These are phyloP conservation scores for Rhizophora apiculata DNA, from an alignment of 345 rosid genomes.

Conservation along the genomic window DNA sequence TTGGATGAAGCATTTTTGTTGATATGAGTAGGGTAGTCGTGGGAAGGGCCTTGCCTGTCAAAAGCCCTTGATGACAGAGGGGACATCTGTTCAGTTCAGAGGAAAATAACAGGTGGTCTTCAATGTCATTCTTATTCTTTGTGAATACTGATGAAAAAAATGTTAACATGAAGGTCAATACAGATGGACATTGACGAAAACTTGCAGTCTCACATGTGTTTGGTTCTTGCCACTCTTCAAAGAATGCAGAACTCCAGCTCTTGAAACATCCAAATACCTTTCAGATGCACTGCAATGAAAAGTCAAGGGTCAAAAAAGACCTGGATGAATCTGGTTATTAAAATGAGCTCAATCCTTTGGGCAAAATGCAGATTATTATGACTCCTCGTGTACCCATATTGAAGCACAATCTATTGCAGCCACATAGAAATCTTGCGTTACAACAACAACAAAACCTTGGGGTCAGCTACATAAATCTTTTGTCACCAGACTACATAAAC, in stretches of 20 bases:
- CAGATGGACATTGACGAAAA: neutral
- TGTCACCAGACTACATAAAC: neutral
- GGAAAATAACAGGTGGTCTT: conserved; percentile 2
- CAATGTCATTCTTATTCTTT: neutral
- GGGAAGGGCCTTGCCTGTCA: conserved; percentile 46
- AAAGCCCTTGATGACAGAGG: conserved; percentile 34
- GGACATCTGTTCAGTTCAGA: conserved; percentile 37
- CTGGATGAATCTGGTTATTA: conserved; percentile 3
- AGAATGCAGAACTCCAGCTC: conserved; percentile 29
- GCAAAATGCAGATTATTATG: neutral
- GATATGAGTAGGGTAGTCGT: conserved; percentile 20
- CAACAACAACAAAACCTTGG: neutral
- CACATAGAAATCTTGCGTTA: neutral
- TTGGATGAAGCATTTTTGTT: conserved; percentile 33
- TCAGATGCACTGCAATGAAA: conserved; percentile 64
- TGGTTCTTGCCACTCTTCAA: conserved; percentile 32
- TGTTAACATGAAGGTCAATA: conserved; percentile 4
- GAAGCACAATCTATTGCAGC: too few species aligned
- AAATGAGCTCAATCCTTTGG: neutral
- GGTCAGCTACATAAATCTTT: too few species aligned
- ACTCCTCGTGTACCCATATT: neutral
- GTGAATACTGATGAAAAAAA: neutral
- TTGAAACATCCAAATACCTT: conserved; percentile 37
- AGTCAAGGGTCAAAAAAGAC: conserved; percentile 13
- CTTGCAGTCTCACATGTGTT: conserved; percentile 41